Base-by-base conservation (phyloP, 768 basidiomycete genomes). In the Leccinum disarticulatum region DNA sequence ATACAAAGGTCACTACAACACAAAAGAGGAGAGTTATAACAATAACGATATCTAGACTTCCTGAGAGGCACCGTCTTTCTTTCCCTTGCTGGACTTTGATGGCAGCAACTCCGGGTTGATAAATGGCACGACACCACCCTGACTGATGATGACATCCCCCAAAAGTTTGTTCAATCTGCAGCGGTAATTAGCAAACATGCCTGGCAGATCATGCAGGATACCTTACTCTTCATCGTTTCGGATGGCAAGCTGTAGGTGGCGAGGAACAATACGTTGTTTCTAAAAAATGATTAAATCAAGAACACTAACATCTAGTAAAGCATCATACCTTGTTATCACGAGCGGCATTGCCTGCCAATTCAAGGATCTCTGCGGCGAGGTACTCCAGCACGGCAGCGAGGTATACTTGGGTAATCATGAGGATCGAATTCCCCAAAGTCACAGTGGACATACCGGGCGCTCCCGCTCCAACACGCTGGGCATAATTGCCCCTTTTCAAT, bases 381-480 rank as follows among this genome's bases (percentile, higher is more conserved):
- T 95, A 94, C 74, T 94, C 93, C 28, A 94, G 81, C 56, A 93
- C 91, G 54, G 90, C 90, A 59, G 91, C 87, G 59, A 92, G 83
- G 75, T 91, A 93, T 53, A 92, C 92, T 87, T 58, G 19, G 25
- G 15, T 1, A 30, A 6, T 17, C 6, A 35, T 70, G 6, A 61
- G 56, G 17, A n/a, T 8, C 3, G 4, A 15, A 27, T 31, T 25
- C 27, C 27, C 17, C 25, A 15, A 36, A 51, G 25, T 6, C 11
- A 1, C 4, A 5, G 38, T 35, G 46, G 33, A 75, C 79, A 38
- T 65, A 86, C 86, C 84, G 61, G 89, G 85, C 27, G 88, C 86
- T 69, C 83, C 85, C 54, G 83, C 80, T 70, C 85, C 87, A 60
- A 91, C 80, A 68, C 87, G 84, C 70, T 85, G 83, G 6, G 83